phyloP scores from a whole-genome alignment of 805 yeast genomes.

The Cyberlindnera veronae region DNA sequence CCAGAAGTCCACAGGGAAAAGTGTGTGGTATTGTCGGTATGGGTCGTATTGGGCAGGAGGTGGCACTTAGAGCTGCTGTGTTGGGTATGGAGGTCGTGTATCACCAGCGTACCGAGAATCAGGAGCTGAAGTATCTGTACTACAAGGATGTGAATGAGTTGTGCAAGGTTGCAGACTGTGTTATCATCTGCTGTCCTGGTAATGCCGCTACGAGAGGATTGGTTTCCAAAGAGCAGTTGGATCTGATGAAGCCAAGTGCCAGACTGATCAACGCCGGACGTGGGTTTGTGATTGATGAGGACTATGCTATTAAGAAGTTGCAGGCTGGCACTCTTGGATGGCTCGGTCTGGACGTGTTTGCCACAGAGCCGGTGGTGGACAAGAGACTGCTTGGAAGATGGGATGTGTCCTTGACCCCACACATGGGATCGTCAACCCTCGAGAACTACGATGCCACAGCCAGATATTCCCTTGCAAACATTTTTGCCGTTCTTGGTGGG shows the following conservation, averaged over 20 bases:
- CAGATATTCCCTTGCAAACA: constrained; percentile 41
- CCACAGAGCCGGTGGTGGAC: constrained; percentile 47
- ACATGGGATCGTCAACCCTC: constrained; percentile 55
- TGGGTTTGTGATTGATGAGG: constrained; percentile 49
- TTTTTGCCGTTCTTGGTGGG: constrained; percentile 35
- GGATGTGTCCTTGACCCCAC: constrained; percentile 57
- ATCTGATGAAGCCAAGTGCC: constrained; percentile 35
- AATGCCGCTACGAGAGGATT: constrained; percentile 48
- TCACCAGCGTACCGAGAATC: constrained; percentile 43
- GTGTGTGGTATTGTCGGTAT: constrained; percentile 55
- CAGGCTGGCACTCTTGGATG: constrained; percentile 45
- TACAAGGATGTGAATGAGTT: constrained; percentile 34
- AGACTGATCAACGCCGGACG: constrained; percentile 59
- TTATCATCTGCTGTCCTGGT: constrained; percentile 57
- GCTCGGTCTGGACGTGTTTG: constrained; percentile 60
- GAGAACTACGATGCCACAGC: constrained; percentile 44
- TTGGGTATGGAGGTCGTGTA: constrained; percentile 60
- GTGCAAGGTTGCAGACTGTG: constrained; percentile 42
- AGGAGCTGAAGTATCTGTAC: constrained; percentile 32
- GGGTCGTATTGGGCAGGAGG: constrained; percentile 56
- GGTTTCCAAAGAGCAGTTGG: constrained; percentile 40
- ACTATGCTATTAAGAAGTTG: constrained; percentile 38
- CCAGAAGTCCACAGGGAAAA: constrained; percentile 43
- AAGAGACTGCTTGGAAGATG: constrained; percentile 26
- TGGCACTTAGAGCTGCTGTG: constrained; percentile 46